These are phyloP conservation scores for Oryza brachyantha DNA, from an alignment of 176 grass and related monocot genomes.

Conservation along the genomic window DNA sequence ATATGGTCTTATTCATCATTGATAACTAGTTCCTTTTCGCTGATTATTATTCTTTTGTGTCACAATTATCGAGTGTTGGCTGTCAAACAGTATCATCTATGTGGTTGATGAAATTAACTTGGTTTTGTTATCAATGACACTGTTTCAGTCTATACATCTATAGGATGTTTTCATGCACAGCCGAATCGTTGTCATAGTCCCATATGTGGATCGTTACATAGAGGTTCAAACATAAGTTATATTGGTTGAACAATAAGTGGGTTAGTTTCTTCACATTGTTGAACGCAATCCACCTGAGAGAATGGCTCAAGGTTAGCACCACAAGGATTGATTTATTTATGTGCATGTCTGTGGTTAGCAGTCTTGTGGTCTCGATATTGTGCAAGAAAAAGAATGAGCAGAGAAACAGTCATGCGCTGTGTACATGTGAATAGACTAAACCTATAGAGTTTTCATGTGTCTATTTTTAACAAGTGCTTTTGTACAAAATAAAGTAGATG, in stretches of 20 bases:
- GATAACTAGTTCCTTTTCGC: too few relatives aligned
- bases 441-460: not conserved
- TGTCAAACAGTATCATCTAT: not conserved
- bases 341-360: not conserved
- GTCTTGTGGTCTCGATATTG: too few relatives aligned
- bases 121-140: not conserved
- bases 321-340: not conserved
- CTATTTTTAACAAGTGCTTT: too few relatives aligned
- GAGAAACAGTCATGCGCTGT: not conserved
- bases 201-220: not conserved
- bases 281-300: not conserved
- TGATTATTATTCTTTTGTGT: too few relatives aligned
- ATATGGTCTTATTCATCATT: not conserved
- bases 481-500: not conserved
- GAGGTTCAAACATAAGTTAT: not conserved
- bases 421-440: constrained; percentile 15
- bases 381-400: too few relatives aligned
- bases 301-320: not conserved
- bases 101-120: not conserved
- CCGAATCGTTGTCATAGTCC: not conserved
- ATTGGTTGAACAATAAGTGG: not conserved
- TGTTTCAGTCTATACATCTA: not conserved
- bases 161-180: not conserved
- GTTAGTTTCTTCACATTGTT: constrained; percentile 9
- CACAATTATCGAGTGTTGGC: too few relatives aligned